Conservation (phyloP, 2,329 filamentous ascomycete genomes). For the Botrytis tulipae region DNA sequence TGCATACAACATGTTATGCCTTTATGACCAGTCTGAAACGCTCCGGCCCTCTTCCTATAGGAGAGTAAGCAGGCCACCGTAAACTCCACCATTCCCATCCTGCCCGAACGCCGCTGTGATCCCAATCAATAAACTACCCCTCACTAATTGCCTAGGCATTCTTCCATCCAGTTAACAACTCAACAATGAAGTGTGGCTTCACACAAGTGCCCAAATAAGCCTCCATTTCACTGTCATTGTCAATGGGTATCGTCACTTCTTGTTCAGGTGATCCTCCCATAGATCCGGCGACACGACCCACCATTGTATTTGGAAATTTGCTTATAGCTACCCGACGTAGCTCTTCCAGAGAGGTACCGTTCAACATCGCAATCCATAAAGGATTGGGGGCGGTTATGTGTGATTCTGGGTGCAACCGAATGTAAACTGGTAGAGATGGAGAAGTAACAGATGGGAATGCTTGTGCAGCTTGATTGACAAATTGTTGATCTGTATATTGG, state of each 20-base stretch:
- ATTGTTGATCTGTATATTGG: constrained; percentile 38
- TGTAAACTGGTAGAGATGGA: constrained; percentile 58
- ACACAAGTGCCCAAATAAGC: constrained; percentile 63
- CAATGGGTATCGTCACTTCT: constrained; percentile 64
- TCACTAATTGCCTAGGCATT: constrained; percentile 23
- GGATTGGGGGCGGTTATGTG: constrained; percentile 49
- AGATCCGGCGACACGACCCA: constrained; percentile 64
- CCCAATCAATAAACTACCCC: background rate
- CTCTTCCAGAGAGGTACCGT: constrained; percentile 54
- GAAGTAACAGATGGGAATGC: constrained; percentile 37
- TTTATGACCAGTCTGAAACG: background rate
- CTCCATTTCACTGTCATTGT: constrained; percentile 68
- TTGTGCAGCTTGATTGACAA: constrained; percentile 43
- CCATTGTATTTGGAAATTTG: constrained; percentile 59
- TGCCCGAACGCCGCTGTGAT: background rate
- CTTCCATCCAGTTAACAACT: constrained; percentile 38
- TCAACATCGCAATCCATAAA: constrained; percentile 67
- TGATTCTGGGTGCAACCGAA: constrained; percentile 67
- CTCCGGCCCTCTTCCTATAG: background rate
- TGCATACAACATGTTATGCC: background rate
- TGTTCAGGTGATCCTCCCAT: constrained; percentile 53
- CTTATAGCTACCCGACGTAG: constrained; percentile 59
- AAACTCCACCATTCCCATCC: background rate
- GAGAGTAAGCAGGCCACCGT: background rate
- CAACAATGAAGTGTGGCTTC: constrained; percentile 38